Percentiles rank a stretch among this genome's conserved stretches.
Conservation (phyloP, 345 rosid species). For the Camelina hispida region DNA sequence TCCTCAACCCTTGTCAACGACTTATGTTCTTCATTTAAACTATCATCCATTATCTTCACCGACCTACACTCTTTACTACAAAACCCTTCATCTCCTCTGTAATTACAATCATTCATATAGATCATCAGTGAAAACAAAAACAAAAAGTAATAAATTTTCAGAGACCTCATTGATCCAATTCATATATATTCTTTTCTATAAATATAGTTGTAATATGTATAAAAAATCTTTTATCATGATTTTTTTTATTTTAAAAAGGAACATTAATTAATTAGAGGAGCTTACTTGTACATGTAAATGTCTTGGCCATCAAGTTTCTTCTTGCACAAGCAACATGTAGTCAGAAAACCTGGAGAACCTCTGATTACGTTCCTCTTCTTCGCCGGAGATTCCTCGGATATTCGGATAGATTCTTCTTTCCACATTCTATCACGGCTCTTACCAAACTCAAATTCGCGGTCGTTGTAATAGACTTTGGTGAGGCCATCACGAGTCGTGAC, state of each 20-base stretch:
- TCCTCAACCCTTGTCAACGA: constrained; percentile 43
- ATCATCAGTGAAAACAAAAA: background rate
- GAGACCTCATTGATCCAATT: background rate
- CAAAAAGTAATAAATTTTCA: background rate
- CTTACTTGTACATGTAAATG: constrained; percentile 88
- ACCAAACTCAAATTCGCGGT: constrained; percentile 41
- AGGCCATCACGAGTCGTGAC: constrained; percentile 57
- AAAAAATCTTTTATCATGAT: background rate
- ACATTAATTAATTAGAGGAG: constrained; percentile 6
- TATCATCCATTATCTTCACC: constrained; percentile 60
- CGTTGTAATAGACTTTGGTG: constrained; percentile 50
- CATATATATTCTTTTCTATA: background rate
- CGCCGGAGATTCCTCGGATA: constrained; percentile 31
- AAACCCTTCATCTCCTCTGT: constrained; percentile 80
- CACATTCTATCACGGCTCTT: background rate
- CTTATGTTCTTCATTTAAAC: constrained; percentile 51
- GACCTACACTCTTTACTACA: constrained; percentile 82
- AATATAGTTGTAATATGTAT: background rate
- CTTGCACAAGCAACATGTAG: constrained; percentile 63
- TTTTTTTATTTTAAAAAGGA: background rate
- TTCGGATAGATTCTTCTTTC: too few species aligned
- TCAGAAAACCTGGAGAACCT: constrained; percentile 56
- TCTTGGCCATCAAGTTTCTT: constrained; percentile 76
- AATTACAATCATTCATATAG: background rate
- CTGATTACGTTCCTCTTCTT: constrained; percentile 11